A percentile compares a stretch with the other conserved stretches of the same genome.
phyloP scores from a whole-genome alignment of 257 asterid species.

The Solanum corneliomulleri region DNA sequence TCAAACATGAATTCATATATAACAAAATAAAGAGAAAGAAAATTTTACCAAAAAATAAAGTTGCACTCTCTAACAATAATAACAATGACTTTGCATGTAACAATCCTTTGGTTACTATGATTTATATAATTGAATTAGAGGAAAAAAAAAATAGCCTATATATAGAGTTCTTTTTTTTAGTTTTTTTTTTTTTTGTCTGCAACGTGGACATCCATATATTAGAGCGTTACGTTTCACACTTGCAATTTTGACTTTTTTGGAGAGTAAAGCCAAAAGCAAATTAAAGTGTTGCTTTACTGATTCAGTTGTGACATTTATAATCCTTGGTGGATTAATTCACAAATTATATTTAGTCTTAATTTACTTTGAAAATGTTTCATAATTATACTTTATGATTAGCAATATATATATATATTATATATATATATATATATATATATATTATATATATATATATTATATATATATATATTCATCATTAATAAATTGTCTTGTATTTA shows the following conservation, averaged over 20 bases:
- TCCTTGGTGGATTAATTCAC: background rate
- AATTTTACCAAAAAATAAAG: background rate
- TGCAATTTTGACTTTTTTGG: background rate
- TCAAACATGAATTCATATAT: background rate
- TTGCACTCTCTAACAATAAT: background rate
- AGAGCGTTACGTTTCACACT: background rate
- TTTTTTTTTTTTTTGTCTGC: background rate
- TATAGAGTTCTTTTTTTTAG: background rate
- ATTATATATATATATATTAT: too few species aligned
- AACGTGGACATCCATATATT: background rate
- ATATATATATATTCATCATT: too few species aligned
- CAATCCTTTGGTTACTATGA: background rate
- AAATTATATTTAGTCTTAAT: background rate
- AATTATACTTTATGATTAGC: background rate
- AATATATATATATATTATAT: too few species aligned
- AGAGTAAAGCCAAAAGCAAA: background rate
- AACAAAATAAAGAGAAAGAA: background rate
- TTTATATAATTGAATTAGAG: background rate
- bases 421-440: too few species aligned
- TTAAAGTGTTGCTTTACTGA: background rate
- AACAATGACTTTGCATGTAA: background rate
- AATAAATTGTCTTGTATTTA: background rate
- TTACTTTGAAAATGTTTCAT: background rate
- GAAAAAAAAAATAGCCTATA: background rate
- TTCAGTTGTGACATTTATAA: background rate